Evolutionary conservation across 225 moss, liverwort and hornwort species (phyloP), one percentile per base, ranked within the genome.

Genomic region (Neckera pumila): DNA sequence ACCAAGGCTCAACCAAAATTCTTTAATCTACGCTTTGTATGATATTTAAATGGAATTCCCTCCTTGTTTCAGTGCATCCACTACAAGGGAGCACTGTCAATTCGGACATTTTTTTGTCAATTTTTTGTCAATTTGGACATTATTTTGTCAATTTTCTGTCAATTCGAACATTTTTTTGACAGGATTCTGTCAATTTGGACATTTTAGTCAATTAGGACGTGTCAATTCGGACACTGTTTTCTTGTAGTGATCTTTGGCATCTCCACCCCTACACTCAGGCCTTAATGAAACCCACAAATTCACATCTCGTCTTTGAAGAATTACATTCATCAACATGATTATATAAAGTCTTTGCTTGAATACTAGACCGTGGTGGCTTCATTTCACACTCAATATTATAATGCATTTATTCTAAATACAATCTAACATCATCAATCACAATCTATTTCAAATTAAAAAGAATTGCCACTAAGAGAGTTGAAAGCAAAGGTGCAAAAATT

Each of bases 241-340:
- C n/a, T n/a, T n/a, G n/a, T n/a, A n/a, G n/a, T n/a, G n/a, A n/a
- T n/a, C n/a, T 67, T 11, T 67, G 22, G 21, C 7, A 12, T 67
- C 22, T 67, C 4, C n/a, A n/a, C 21, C 4, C 22, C 22, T 67
- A 0, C 2, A 7, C 7, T 22, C 1, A 38, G 0, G n/a, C 2
- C 18, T 67, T 22, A 67, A 67, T 67, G n/a, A 67, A 38, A 22
- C 22, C 38, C 4, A 12, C 3, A 6, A n/a, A n/a, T n/a, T n/a
- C 1, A 67, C 22, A 67, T 67, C 4, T 0, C 12, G 12, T 67
- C 12, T 38, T 22, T 69, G 38, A 69, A 2, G 22, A 69, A 38
- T 38, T 13, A 69, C 38, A 12, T 11, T 69, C 38, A 69, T 69
- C 2, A 38, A n/a, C 1, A 0, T n/a, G 6, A 66, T 67, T 67